Percentiles rank a stretch among this genome's conserved stretches.
Conservation (phyloP, 805 yeast genomes). For the Barnettozyma botsteinii region DNA sequence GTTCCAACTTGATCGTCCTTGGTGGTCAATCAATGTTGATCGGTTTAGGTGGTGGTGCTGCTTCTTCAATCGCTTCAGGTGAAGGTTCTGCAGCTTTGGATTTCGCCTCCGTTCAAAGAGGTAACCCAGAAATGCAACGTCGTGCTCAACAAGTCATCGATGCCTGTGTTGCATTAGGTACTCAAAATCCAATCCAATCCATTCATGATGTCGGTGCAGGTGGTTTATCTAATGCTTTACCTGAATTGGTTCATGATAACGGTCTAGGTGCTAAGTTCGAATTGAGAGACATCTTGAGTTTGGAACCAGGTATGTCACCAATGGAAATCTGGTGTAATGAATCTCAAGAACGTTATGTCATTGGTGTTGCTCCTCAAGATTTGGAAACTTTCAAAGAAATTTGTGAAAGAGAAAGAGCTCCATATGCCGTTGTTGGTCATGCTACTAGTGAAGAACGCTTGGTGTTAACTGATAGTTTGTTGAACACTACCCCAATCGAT, state of each 20-base stretch:
- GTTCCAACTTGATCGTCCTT: constrained; percentile 82
- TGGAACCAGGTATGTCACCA: constrained; percentile 98
- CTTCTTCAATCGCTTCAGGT: constrained; percentile 93
- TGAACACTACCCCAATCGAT: constrained; percentile 86
- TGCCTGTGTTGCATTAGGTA: constrained; percentile 81
- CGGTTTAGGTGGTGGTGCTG: constrained; percentile 99
- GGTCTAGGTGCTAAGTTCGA: constrained; percentile 92
- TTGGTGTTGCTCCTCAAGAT: constrained; percentile 83
- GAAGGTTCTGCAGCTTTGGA: constrained; percentile 95
- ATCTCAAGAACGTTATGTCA: constrained; percentile 95
- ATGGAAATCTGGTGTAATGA: constrained; percentile 99
- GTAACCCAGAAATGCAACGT: constrained; percentile 98
- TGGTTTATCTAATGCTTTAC: constrained; percentile 94
- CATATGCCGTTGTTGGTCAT: constrained; percentile 90
- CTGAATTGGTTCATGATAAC: constrained; percentile 96
- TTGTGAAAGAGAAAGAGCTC: constrained; percentile 94
- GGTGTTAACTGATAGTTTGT: constrained; percentile 69
- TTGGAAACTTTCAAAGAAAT: constrained; percentile 65
- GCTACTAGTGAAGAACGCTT: constrained; percentile 86
- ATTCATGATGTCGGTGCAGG: constrained; percentile 99
- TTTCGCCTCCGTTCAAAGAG: constrained; percentile 98
- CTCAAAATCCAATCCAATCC: constrained; percentile 77
- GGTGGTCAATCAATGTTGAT: constrained; percentile 98
- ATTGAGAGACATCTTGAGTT: constrained; percentile 79
- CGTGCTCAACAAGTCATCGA: constrained; percentile 98